Evolutionary conservation across 441 rosid genomes (phyloP).

Genomic region (Erodium chrysanthum): DNA sequence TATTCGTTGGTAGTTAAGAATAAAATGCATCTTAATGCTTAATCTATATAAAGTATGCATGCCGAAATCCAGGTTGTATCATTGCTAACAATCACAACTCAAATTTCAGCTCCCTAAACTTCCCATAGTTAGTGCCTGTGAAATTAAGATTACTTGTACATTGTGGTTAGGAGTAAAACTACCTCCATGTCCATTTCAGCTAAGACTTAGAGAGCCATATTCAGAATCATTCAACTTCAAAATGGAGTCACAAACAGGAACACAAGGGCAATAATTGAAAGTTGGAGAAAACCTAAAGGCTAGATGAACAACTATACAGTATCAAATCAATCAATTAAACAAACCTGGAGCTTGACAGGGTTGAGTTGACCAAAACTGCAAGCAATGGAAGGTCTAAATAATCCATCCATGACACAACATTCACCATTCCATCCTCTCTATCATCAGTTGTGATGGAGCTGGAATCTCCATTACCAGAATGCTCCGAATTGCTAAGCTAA

Average conservation of each 20-base stretch:
- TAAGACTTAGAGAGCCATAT: background rate
- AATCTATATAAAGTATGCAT: background rate
- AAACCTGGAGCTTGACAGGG: conserved; percentile 37
- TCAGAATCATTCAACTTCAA: background rate
- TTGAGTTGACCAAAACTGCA: conserved; percentile 36
- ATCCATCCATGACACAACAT: conserved; percentile 38
- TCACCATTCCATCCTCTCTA: conserved; percentile 29
- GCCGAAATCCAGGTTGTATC: background rate
- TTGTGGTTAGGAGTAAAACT: background rate
- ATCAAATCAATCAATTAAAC: background rate
- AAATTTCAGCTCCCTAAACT: background rate
- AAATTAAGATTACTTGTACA: background rate
- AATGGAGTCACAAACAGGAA: background rate
- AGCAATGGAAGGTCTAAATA: conserved; percentile 35
- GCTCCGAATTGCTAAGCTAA: conserved; percentile 11
- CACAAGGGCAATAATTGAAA: background rate
- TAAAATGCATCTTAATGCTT: background rate
- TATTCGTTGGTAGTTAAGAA: background rate
- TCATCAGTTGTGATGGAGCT: background rate
- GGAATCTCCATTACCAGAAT: conserved; percentile 12
- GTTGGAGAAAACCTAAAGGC: background rate
- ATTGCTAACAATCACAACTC: background rate
- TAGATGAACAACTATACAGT: background rate
- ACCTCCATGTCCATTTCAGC: background rate
- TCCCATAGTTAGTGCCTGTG: background rate